Base-by-base conservation (phyloP, 208 protist species). In the Trypanosoma theileri region DNA sequence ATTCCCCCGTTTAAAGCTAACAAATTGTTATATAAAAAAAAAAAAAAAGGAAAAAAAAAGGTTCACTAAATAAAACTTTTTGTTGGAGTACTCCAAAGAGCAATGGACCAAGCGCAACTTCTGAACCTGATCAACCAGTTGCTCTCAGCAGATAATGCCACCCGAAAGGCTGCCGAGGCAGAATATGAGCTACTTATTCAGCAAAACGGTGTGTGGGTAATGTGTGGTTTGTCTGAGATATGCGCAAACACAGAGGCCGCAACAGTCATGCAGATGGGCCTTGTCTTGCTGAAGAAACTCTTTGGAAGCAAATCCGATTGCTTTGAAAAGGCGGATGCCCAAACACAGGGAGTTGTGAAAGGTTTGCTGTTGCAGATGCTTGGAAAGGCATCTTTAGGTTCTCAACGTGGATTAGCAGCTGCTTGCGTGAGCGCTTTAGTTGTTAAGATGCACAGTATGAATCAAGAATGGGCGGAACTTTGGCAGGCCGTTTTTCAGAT, bases 231-330 rank as follows among this genome's bases (percentile, higher is more conserved):
- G 22, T 69, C 81, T 7, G 82, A 91, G 63, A 53, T 82, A 17
- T 90, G 85, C 56, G 84, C 81, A 4, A 63, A 60, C 8, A 75
- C 75, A 16, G 67, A 86, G 26, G 81, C 88, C 41, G 41, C 56
- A 12, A 55, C 70, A n/a, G 65, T 73, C 10, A 73, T 70, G 31
- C 74, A 82, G 52, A 87, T 95, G 57, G 75, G 77, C 21, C 66
- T 95, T 12, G 77, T 92, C 58, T 75, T 93, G 60, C 71, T 95
- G 53, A 80, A 82, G 41, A 93, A 93, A 72, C 58, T 91, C 42
- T 84, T 95, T 61, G 85, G 86, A 59, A 58, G 59, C 24, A 79
- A 82, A 8, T 72, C 73, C 0, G 80, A 80, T 0, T 82, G 80
- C 6, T 95, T 82, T 71, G 69, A 79, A 13, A 22, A 53, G n/a